Conservation (phyloP, 1,284 basidiomycete species). For the Trichosporon faecale region DNA sequence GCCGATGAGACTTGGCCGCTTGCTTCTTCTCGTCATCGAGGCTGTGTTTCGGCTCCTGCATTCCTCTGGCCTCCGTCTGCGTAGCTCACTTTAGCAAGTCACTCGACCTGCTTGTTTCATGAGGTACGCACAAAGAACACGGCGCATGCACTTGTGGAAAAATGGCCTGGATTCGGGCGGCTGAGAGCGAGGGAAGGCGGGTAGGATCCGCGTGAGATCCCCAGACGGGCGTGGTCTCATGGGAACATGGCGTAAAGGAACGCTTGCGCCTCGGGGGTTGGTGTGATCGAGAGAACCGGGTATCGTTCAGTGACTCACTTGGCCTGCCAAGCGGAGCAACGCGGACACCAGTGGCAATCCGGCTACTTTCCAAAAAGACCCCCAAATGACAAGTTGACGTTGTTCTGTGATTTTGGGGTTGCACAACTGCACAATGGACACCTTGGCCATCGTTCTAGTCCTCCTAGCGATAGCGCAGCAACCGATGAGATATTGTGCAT, state of each 20-base stretch:
- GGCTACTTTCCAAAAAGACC: background rate
- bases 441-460: background rate
- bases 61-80: background rate
- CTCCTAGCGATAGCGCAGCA: background rate
- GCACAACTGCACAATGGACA: background rate
- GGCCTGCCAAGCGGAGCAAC: too few species aligned
- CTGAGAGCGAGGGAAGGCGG: background rate
- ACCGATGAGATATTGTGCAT: background rate
- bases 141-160: background rate
- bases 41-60: slow-evolving; percentile 3
- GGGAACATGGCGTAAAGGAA: background rate
- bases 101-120: background rate
- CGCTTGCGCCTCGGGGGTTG: background rate
- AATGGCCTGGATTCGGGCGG: background rate
- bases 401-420: background rate
- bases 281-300: background rate
- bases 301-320: background rate
- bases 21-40: background rate
- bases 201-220: background rate
- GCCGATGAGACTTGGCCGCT: background rate
- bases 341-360: background rate
- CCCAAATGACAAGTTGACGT: background rate
- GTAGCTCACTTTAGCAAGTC: background rate
- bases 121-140: background rate
- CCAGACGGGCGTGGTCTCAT: background rate